Conservation (phyloP, 768 basidiomycete species). For the Naganishia randhawae region DNA sequence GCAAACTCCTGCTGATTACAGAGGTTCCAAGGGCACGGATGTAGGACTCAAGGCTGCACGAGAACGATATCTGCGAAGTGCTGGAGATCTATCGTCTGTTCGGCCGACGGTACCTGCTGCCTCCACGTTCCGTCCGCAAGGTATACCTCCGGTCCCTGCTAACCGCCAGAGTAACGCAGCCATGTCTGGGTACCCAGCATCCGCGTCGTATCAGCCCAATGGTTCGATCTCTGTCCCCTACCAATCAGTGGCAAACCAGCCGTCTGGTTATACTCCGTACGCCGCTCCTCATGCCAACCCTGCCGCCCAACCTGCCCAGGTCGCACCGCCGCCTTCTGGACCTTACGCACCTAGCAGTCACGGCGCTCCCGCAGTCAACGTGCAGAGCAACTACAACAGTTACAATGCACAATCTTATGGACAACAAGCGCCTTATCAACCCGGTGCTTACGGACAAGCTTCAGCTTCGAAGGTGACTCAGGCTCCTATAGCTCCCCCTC, state of each 20-base stretch:
- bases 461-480: conserved; percentile 34
- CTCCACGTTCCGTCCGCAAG: not conserved
- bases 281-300: not conserved
- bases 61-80: conserved; percentile 34
- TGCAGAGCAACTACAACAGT: conserved; percentile 35
- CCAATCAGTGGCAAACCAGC: conserved; percentile 11
- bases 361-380: conserved; percentile 37
- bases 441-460: conserved; percentile 33
- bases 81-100: conserved; percentile 4
- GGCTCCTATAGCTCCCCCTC: conserved; percentile 49
- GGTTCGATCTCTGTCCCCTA: conserved; percentile 49
- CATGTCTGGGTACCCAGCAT: conserved; percentile 34
- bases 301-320: conserved; percentile 6
- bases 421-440: conserved; percentile 20
- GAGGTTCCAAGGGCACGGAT: conserved; percentile 56
- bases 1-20: conserved; percentile 74
- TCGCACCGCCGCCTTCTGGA: conserved; percentile 21
- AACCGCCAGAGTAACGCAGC: conserved; percentile 8
- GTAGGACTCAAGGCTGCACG: conserved; percentile 41
- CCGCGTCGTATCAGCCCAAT: conserved; percentile 30
- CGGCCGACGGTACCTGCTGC: conserved; percentile 25
- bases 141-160: not conserved
- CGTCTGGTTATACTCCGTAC: conserved; percentile 26
- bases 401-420: not conserved
- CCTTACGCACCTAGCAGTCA: conserved; percentile 32